phyloP scores from a whole-genome alignment of 768 basidiomycete genomes.

The Mycena venus region DNA sequence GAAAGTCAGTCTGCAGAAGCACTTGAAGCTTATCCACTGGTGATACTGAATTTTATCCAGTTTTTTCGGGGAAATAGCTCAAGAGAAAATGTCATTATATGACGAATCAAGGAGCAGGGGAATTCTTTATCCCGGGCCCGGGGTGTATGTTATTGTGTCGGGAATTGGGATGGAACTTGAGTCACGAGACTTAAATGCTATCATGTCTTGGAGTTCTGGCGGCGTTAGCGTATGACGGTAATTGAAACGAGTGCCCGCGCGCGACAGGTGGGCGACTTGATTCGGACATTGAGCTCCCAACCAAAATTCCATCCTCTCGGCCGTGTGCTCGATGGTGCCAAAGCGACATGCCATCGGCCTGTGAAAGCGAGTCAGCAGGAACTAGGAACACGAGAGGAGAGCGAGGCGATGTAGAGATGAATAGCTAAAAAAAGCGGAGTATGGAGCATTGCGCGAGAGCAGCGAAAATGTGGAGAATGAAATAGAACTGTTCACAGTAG shows the following conservation, averaged over 20 bases:
- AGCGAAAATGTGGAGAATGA: background rate
- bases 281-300: constrained; percentile 11
- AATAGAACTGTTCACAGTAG: too few species aligned
- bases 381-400: background rate
- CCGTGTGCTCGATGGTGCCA: constrained; percentile 6
- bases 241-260: constrained; percentile 4
- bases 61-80: background rate
- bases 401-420: background rate
- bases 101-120: background rate
- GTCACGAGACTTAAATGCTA: constrained; percentile 3
- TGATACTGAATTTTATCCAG: background rate
- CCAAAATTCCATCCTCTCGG: constrained; percentile 3
- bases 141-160: constrained; percentile 2
- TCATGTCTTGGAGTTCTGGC: constrained; percentile 9
- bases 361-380: constrained; percentile 4
- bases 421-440: background rate
- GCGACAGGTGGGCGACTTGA: constrained; percentile 10
- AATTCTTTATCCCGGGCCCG: constrained; percentile 4
- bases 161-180: constrained; percentile 4
- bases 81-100: background rate
- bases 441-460: background rate
- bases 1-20: background rate
- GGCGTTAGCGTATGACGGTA: background rate
- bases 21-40: background rate
- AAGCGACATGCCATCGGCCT: constrained; percentile 1